phyloP scores from a whole-genome alignment of 139 green algal genomes.

The Monoraphidium neglectum region DNA sequence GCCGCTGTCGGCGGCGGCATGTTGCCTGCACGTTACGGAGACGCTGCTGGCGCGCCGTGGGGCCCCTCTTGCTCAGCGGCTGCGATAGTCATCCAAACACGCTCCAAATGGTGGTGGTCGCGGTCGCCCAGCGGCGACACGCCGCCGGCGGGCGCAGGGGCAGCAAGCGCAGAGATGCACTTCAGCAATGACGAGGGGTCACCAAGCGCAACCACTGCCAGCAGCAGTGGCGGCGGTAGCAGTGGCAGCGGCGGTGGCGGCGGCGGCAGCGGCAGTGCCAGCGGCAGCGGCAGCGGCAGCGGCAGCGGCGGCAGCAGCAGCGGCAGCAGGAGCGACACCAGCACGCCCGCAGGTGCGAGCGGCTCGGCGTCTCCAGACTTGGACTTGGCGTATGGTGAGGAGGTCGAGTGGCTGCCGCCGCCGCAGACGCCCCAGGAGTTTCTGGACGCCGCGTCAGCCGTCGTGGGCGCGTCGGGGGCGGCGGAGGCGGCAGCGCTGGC shows the following conservation, averaged over 20 bases:
- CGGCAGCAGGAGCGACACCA: background rate
- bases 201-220: background rate
- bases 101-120: background rate
- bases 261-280: background rate
- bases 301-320: too few relatives aligned
- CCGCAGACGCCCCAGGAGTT: too few relatives aligned
- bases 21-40: too few relatives aligned
- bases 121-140: background rate
- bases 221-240: background rate
- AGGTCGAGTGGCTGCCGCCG: too few relatives aligned
- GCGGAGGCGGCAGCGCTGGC: constrained; percentile 47
- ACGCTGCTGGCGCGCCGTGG: background rate
- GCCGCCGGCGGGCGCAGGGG: background rate
- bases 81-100: background rate
- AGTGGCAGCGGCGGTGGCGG: background rate
- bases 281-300: too few relatives aligned
- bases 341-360: too few relatives aligned
- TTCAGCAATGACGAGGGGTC: background rate
- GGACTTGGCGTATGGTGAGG: too few relatives aligned
- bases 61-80: background rate
- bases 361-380: too few relatives aligned
- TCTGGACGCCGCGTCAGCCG: background rate
- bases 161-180: background rate
- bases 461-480: background rate
- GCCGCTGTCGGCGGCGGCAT: too few relatives aligned